A percentile compares a stretch with the other conserved stretches of the same genome.
Conservation (phyloP, 2,329 filamentous ascomycete species). For the Alternaria brassicae region DNA sequence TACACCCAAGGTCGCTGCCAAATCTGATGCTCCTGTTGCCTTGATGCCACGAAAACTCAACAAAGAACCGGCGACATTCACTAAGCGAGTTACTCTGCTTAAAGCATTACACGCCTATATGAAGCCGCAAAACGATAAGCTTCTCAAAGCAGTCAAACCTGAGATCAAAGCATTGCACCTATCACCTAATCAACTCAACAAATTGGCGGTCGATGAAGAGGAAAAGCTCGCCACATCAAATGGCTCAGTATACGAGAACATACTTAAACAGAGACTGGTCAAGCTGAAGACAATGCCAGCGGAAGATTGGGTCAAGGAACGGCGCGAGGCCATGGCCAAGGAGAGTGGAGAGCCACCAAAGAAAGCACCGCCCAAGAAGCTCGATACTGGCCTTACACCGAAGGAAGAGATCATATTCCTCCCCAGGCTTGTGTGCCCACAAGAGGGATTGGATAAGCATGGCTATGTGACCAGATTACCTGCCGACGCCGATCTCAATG, state of each 20-base stretch:
- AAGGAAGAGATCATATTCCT: constrained; percentile 65
- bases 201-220: constrained; percentile 77
- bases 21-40: constrained; percentile 54
- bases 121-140: constrained; percentile 69
- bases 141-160: constrained; percentile 61
- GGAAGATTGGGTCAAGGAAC: constrained; percentile 73
- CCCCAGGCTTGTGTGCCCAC: constrained; percentile 65
- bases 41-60: constrained; percentile 73
- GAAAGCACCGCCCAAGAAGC: constrained; percentile 56
- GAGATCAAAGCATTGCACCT: constrained; percentile 64
- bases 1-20: constrained; percentile 17
- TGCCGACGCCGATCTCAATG: constrained; percentile 68
- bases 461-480: constrained; percentile 80
- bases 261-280: constrained; percentile 82
- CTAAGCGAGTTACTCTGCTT: constrained; percentile 52
- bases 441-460: constrained; percentile 67
- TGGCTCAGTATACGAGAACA: constrained; percentile 76
- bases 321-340: constrained; percentile 45
- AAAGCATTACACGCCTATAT: constrained; percentile 71
- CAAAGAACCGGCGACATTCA: constrained; percentile 52
- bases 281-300: constrained; percentile 76
- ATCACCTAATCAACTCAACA: constrained; percentile 71
- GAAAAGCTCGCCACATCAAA: constrained; percentile 74
- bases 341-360: constrained; percentile 41
- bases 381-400: constrained; percentile 73